These are phyloP conservation scores for Stagonosporopsis tanaceti DNA, from an alignment of 2,329 filamentous ascomycete species.

Conservation along the genomic window DNA sequence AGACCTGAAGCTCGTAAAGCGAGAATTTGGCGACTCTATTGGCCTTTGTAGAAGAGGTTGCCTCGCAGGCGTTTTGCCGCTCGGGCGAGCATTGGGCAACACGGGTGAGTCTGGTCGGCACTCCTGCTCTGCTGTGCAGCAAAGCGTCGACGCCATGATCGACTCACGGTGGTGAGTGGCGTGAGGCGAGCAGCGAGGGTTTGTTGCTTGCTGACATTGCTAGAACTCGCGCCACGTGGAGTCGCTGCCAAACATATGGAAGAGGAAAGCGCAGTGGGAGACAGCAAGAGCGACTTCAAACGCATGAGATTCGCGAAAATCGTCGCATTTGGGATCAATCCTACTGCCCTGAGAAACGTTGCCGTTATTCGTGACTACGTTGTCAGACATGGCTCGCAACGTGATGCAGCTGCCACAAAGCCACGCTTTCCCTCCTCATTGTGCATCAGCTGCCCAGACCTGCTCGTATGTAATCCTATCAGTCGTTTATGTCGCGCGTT, in stretches of 20 bases:
- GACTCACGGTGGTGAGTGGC: not conserved
- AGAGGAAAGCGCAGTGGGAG: constrained; percentile 4
- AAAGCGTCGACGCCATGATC: constrained; percentile 44
- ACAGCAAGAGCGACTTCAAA: not conserved
- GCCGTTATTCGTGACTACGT: not conserved
- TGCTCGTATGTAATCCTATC: not conserved
- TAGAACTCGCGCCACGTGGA: constrained; percentile 19
- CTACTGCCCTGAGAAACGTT: not conserved
- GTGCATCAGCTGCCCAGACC: not conserved
- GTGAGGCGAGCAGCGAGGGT: not conserved
- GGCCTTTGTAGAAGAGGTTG: constrained; percentile 35
- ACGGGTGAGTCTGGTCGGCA: constrained; percentile 38
- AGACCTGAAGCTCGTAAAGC: constrained; percentile 41
- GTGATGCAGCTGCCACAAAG: not conserved
- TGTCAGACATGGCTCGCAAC: not conserved
- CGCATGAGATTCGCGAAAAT: not conserved
- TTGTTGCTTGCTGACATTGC: constrained; percentile 8
- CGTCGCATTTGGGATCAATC: not conserved
- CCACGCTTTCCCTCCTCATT: not conserved
- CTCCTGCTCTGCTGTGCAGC: constrained; percentile 44
- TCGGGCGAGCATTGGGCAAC: constrained; percentile 45
- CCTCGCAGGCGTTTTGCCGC: constrained; percentile 36
- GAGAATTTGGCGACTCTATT: constrained; percentile 31
- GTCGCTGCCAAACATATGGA: constrained; percentile 12
- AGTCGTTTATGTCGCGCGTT: not conserved